phyloP scores from a whole-genome alignment of 2,329 filamentous ascomycete genomes.

The Calonectria pseudoturangicola region DNA sequence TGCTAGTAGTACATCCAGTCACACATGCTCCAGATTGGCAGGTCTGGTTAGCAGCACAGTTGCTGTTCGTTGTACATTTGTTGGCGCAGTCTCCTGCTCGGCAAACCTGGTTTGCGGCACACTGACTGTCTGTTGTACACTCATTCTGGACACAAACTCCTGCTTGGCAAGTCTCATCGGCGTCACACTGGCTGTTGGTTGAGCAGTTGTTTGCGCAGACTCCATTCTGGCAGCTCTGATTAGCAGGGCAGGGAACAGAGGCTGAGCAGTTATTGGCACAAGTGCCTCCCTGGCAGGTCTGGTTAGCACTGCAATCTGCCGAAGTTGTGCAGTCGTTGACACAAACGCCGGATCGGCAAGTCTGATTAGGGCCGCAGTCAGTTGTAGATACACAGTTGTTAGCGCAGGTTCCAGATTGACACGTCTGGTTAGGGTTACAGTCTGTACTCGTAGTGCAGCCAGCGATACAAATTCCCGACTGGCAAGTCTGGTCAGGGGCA shows the following conservation, averaged over 20 bases:
- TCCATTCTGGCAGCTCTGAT: conserved; percentile 12
- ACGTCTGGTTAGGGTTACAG: conserved; percentile 30
- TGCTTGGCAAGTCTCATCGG: conserved; percentile 3
- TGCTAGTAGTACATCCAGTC: background rate
- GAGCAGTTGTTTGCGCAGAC: conserved; percentile 1
- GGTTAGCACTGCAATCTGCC: conserved; percentile 1
- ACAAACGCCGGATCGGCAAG: background rate
- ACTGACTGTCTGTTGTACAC: background rate
- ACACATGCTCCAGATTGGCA: conserved; percentile 23
- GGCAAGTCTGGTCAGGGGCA: conserved; percentile 17
- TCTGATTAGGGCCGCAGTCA: conserved; percentile 7
- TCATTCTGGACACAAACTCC: conserved; percentile 17
- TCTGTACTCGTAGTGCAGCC: conserved; percentile 26
- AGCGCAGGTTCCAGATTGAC: background rate
- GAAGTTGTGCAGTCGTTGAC: background rate
- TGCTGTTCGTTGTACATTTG: background rate
- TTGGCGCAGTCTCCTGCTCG: conserved; percentile 10
- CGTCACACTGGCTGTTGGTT: conserved; percentile 9
- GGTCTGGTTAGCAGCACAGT: conserved; percentile 11
- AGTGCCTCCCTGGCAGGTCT: conserved; percentile 13
- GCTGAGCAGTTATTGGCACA: conserved; percentile 13
- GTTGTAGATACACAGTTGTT: conserved; percentile 10
- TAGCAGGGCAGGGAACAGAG: background rate
- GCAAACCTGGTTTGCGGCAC: conserved; percentile 2
- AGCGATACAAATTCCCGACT: conserved; percentile 33